Base-by-base conservation (phyloP, 352 stramenopile genomes). In the Phytophthora multivora region DNA sequence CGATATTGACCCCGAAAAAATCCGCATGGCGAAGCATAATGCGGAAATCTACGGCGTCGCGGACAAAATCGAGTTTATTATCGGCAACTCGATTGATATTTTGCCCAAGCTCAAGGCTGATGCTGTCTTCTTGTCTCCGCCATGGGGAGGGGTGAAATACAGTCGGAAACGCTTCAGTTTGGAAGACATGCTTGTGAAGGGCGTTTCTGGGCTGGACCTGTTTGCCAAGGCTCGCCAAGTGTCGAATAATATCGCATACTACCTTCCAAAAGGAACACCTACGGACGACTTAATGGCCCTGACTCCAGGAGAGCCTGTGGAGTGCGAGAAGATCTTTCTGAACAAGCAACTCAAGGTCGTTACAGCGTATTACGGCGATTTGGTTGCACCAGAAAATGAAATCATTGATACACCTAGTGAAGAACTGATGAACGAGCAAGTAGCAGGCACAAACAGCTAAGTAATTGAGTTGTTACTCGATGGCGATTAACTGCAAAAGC, bases 11-110 rank as follows among this genome's bases (percentile, higher is more conserved):
- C 84, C 86, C 4, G 71, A 80, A 15, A 96, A 96, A 55, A 83
- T 98, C n/a, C 79, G 79, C 15, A 95, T 96, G 74, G 92, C 91
- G 4, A 85, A 91, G 52, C 86, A 96, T 56, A 98, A 98, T 66
- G 92, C 92, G 39, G 53, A 59, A 15, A 90, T 97, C 58, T 98
- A 98, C 58, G 90, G 89, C 15, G 90, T 98, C 4, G 84, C 83
- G 1, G 62, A 97, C 57, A 84, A 89, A 28, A 96, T 98, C 54
- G 91, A 98, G 64, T 97, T 91, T 69, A 94, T 98, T 48, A 70
- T 93, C 28, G 92, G 89, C 16, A 89, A 98, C 63, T 89, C 89
- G 4, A 75, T 96, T 36, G 60, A 86, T 13, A 72, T 98, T 15
- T 57, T 97, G 12, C 81, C 88, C 3, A 81, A 40, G 4, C 55